Evolutionary conservation across 441 rosid genomes (phyloP).

Genomic region (Lepidium campestre): DNA sequence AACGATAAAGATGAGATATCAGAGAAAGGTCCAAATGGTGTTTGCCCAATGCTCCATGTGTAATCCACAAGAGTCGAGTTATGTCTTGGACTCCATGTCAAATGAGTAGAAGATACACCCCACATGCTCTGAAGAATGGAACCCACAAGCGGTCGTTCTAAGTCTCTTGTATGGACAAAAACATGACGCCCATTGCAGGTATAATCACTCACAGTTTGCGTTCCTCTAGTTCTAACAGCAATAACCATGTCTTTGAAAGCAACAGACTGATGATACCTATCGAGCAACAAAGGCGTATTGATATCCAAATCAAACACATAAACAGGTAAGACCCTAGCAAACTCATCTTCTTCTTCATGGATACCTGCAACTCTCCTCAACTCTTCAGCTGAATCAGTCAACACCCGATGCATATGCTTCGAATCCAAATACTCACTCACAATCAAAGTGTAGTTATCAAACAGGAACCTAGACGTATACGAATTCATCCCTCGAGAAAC

Average conservation of each 20-base stretch:
- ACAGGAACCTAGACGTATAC: constrained; percentile 88
- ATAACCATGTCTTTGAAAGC: constrained; percentile 89
- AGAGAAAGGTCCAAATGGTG: constrained; percentile 96
- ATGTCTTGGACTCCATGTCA: constrained; percentile 80
- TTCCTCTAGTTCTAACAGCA: constrained; percentile 78
- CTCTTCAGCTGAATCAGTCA: constrained; percentile 78
- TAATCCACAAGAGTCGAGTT: constrained; percentile 79
- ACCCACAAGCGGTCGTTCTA: constrained; percentile 81
- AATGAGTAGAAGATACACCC: constrained; percentile 93
- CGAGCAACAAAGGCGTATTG: constrained; percentile 57
- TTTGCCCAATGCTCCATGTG: constrained; percentile 94
- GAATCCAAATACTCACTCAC: constrained; percentile 97
- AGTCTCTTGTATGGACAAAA: constrained; percentile 70
- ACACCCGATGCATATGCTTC: constrained; percentile 75
- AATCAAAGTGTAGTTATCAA: constrained; percentile 88
- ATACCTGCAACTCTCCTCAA: constrained; percentile 63
- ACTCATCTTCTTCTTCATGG: constrained; percentile 60
- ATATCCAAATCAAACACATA: constrained; percentile 88
- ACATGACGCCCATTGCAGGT: constrained; percentile 89
- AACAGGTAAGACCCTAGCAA: constrained; percentile 74
- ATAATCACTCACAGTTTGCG: constrained; percentile 89
- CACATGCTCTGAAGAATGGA: constrained; percentile 95
- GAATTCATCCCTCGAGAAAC: constrained; percentile 74
- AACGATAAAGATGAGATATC: constrained; percentile 68
- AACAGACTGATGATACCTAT: constrained; percentile 84